Evolutionary conservation across 225 moss, liverwort and hornwort species (phyloP), one percentile per base, ranked within the genome.

Genomic region (Polytrichum commune): DNA sequence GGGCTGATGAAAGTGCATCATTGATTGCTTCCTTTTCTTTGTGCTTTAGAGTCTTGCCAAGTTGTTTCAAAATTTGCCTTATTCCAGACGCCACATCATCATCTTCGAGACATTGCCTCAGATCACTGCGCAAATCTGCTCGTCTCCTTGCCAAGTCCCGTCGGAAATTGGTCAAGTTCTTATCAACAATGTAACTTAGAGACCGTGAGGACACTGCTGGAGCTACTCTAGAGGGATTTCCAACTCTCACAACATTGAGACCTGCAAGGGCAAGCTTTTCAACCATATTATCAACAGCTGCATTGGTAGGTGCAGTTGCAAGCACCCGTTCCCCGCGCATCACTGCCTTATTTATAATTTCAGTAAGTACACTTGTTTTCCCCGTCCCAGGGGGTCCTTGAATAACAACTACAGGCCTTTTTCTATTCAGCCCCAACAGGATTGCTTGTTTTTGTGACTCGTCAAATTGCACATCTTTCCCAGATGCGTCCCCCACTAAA

Each of bases 361-460:
- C 94, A 23, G 88, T 86, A 27, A 97, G 84, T 7, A 97, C 96
- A 70, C 92, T 94, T 7, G 96, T 97, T 81, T 97, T 97, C 32
- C 96, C 96, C 28, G 96, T 97, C 72, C 96, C 96, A 33, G 96
- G 96, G 23, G 96, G 96, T 24, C 96, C 93, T 73, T 97, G 93
- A 64, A 97, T 94, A 60, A 94, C 85, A 33, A 89, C 96, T 38
- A 97, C 92, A 5, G 96, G 94, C 71, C 89, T 86, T 54, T 79
- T 82, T 46, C 88, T 75, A 72, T 89, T 84, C 0, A 97, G 69
- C 5, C 92, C 96, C 74, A 85, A 75, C 64, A 81, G 74, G 53
- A 97, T 91, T 56, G 94, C 96, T 67, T 65, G 80, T 57, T 72
- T 79, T 70, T 97, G 96, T 63, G 89, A 88, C 26, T 84, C 90